Evolutionary conservation across 768 basidiomycete species (phyloP), one percentile per base, ranked within the genome.

Genomic region (Ramaria rubella): DNA sequence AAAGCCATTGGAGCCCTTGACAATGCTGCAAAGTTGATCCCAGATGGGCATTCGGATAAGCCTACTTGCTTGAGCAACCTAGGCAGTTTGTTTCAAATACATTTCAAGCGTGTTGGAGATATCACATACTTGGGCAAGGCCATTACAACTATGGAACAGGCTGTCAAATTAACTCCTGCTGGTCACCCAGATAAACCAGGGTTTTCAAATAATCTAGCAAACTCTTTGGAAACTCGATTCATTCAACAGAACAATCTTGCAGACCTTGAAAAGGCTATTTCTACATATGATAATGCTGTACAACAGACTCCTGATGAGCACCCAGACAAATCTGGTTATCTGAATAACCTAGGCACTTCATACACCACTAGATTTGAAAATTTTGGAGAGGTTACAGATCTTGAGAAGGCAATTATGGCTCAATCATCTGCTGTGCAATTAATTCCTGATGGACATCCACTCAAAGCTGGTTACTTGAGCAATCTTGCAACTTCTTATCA

Each of bases 51-150:
- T 50, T 42, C 59, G 23, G 53, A 54, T 31, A 62, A 59, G 21
- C 57, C 65, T 12, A 5, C 30, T 1, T 51, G 36, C 17, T 40
- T 69, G 5, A 55, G 59, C 56, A 58, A 63, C 42, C 60, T 66
- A 34, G 68, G 62, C 5, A 55, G 44, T 40, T 58, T 58, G 7
- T 59, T 68, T 23, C 24, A 19, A 1, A 49, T 14, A 26, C 68
- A 63, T 17, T 73, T 67, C 57, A 58, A 59, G 30, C 26, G 64
- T 49, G 60, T 52, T 15, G 61, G 59, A 5, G 60, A 64, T 23
- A 30, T 59, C 7, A 50, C 30, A 14, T 70, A 72, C 55, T 14
- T 38, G 3, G 36, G n/a, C 14, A 38, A n/a, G 36, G 12, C 36
- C 12, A 38, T 38, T 3, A 14, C 6, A 8, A 3, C n/a, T 12